Evolutionary conservation across 768 basidiomycete species (phyloP).

Genomic region (Calocybe gangraenosa): DNA sequence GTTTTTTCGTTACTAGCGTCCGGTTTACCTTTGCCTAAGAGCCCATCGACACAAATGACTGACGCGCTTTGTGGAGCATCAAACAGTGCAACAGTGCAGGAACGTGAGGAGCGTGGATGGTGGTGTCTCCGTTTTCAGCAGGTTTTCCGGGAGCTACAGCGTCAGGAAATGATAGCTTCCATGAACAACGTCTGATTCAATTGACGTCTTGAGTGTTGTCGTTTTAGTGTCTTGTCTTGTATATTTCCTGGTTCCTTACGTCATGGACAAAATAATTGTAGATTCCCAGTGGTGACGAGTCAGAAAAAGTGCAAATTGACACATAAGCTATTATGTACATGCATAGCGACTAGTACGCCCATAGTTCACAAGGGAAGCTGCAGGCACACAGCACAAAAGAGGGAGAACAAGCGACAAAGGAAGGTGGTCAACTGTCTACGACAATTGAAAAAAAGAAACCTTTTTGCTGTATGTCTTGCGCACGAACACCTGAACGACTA

Average conservation of each 20-base stretch:
- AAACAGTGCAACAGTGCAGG: constrained; percentile 26
- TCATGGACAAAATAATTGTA: no score
- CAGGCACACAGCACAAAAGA: no score
- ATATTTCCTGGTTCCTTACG: neutral
- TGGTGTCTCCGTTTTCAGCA: constrained; percentile 65
- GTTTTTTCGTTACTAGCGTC: constrained; percentile 34
- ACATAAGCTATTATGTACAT: no score
- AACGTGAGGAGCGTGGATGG: constrained; percentile 70
- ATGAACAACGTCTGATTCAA: neutral
- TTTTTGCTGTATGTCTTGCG: no score
- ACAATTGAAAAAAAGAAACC: no score
- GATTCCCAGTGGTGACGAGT: no score
- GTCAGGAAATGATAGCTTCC: constrained; percentile 19
- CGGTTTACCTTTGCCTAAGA: constrained; percentile 62
- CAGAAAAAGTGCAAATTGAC: no score
- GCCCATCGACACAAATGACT: constrained; percentile 60
- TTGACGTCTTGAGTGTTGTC: neutral
- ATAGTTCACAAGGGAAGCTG: no score
- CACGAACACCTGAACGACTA: constrained; percentile 18
- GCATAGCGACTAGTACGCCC: no score
- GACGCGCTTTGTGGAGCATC: constrained; percentile 14
- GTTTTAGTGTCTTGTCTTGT: neutral
- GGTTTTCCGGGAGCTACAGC: constrained; percentile 43
- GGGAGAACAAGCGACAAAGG: no score
- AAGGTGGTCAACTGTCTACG: no score